Percentiles rank a stretch among this genome's conserved stretches.
Conservation (phyloP, 192 early-diverging fungal genomes). For the Blastocladiella britannica region DNA sequence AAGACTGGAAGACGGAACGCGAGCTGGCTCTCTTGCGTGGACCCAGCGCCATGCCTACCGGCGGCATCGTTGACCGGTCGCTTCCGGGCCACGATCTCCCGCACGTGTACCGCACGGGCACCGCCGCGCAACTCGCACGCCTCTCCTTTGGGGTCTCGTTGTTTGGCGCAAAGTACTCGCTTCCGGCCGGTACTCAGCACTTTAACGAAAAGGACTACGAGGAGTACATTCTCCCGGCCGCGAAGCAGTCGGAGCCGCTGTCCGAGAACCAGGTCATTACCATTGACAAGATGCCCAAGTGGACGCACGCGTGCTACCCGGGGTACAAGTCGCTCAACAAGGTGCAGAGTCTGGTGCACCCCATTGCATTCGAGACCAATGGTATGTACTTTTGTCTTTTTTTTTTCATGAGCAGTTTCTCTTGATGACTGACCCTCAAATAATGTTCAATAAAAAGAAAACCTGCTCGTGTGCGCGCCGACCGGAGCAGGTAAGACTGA, state of each 20-base stretch:
- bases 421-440: no score
- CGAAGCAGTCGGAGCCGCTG: conserved; percentile 40
- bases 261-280: conserved; percentile 38
- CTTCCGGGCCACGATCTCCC: conserved; percentile 7
- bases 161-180: conserved; percentile 54
- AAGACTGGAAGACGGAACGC: conserved; percentile 4
- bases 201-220: conserved; percentile 66
- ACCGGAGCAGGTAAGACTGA: conserved; percentile 98
- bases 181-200: conserved; percentile 54
- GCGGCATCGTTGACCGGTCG: conserved; percentile 5
- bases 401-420: no score
- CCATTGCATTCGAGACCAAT: conserved; percentile 79
- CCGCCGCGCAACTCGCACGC: conserved; percentile 44
- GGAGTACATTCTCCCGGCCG: conserved; percentile 71
- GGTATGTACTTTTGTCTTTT: no score
- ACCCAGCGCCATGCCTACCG: conserved; percentile 12
- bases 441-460: conserved; percentile 46
- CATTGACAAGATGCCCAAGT: conserved; percentile 31
- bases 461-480: conserved; percentile 93
- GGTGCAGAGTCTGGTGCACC: conserved; percentile 88
- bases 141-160: conserved; percentile 43
- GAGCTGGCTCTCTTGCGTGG: conserved; percentile 3
- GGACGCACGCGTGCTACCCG: conserved; percentile 2
- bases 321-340: conserved; percentile 76
- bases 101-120: conserved; percentile 16